phyloP scores from a whole-genome alignment of 352 stramenopile genomes.

The Pythium monospermum region DNA sequence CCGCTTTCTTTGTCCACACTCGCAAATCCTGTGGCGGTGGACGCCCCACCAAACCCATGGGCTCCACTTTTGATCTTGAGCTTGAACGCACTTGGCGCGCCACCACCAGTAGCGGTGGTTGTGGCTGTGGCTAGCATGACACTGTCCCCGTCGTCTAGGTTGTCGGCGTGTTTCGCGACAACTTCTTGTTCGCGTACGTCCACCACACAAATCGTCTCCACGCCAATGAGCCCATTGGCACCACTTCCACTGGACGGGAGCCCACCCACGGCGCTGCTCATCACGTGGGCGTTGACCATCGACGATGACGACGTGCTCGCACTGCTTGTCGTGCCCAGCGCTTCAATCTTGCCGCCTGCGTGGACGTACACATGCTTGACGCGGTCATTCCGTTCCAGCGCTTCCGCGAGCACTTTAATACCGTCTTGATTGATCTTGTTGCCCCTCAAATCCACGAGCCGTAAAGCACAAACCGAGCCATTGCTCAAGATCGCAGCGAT shows the following conservation, averaged over 20 bases:
- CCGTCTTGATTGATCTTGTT: conserved; percentile 92
- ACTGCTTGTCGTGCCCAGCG: conserved; percentile 65
- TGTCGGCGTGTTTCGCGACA: conserved; percentile 9
- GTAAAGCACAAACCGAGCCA: conserved; percentile 53
- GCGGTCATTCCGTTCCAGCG: conserved; percentile 89
- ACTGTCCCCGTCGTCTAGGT: conserved; percentile 4
- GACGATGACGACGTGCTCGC: conserved; percentile 23
- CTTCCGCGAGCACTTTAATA: conserved; percentile 91
- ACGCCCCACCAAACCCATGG: conserved; percentile 7
- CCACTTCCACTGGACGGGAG: conserved; percentile 6
- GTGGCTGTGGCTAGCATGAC: neutral
- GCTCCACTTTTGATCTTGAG: conserved; percentile 45
- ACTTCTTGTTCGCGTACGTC: conserved; percentile 87
- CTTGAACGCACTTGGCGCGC: conserved; percentile 41
- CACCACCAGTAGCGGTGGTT: conserved; percentile 6
- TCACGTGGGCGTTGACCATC: conserved; percentile 42
- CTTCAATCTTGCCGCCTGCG: conserved; percentile 93
- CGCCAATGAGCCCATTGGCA: conserved; percentile 59
- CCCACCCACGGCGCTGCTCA: conserved; percentile 26
- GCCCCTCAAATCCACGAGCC: conserved; percentile 87
- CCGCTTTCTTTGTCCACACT: conserved; percentile 50
- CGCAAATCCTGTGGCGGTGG: neutral
- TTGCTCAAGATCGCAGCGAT: conserved; percentile 90
- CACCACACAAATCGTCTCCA: conserved; percentile 93
- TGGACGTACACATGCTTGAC: conserved; percentile 96